Evolutionary conservation across 176 grass and related monocot species (phyloP).

Genomic region (Leersia perrieri): DNA sequence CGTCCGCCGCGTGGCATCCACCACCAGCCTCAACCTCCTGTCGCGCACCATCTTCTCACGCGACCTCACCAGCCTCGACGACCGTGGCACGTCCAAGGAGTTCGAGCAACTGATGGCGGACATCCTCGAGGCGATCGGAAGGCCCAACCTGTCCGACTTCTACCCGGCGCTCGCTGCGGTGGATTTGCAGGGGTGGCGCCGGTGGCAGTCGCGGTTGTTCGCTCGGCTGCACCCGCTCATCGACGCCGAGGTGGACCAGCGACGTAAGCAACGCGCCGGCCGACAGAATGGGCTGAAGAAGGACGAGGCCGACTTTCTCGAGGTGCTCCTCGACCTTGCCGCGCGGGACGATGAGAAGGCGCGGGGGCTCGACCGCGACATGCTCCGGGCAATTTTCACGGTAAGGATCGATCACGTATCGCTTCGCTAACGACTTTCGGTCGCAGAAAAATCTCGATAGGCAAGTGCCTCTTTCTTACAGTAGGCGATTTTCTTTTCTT

Average conservation of each 20-base stretch:
- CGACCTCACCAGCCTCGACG: slow-evolving; percentile 19
- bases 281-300: neutral
- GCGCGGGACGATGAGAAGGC: too few species aligned
- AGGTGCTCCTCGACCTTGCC: slow-evolving; percentile 25
- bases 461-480: too few species aligned
- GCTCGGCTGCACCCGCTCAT: neutral
- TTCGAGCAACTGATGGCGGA: neutral
- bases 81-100: neutral
- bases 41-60: slow-evolving; percentile 35
- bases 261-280: neutral
- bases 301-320: slow-evolving; percentile 30
- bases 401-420: too few species aligned
- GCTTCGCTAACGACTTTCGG: too few species aligned
- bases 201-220: neutral
- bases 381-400: too few species aligned
- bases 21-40: slow-evolving; percentile 11
- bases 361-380: too few species aligned
- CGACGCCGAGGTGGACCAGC: neutral
- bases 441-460: too few species aligned
- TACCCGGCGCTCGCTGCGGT: slow-evolving; percentile 15
- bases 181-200: slow-evolving; percentile 22
- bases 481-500: too few species aligned
- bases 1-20: slow-evolving; percentile 21
- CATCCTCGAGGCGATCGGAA: too few species aligned
- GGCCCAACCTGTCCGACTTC: slow-evolving; percentile 18